A percentile compares a stretch with the other conserved stretches of the same genome.
Evolutionary conservation across 805 yeast species (phyloP).

Genomic region (Starmerella gropengiesseri): DNA sequence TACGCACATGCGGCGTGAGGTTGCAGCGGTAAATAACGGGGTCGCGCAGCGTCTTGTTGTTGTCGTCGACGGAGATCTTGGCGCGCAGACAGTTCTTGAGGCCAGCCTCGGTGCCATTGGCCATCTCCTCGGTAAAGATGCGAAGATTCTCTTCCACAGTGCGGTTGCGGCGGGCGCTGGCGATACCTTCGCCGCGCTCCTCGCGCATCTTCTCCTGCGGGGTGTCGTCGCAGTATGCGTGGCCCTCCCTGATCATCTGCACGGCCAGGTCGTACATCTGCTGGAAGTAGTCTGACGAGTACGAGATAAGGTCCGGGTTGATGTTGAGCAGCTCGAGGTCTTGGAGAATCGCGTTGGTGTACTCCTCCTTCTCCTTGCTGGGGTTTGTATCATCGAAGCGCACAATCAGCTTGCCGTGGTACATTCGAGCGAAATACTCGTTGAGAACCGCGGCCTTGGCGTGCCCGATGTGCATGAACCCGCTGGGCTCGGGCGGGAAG

Average conservation of each 20-base stretch:
- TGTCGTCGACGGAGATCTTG: slow-evolving; percentile 81
- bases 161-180: slow-evolving; percentile 85
- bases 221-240: slow-evolving; percentile 97
- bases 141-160: slow-evolving; percentile 81
- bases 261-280: slow-evolving; percentile 80
- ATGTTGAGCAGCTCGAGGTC: slow-evolving; percentile 85
- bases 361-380: slow-evolving; percentile 88
- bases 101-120: slow-evolving; percentile 86
- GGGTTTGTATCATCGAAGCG: slow-evolving; percentile 99
- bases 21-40: slow-evolving; percentile 97
- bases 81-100: slow-evolving; percentile 90
- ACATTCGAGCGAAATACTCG: slow-evolving; percentile 90
- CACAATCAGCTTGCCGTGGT: slow-evolving; percentile 91
- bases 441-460: slow-evolving; percentile 96
- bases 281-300: slow-evolving; percentile 88
- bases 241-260: slow-evolving; percentile 83
- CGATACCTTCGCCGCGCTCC: slow-evolving; percentile 95
- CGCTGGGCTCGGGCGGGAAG: slow-evolving; percentile 99
- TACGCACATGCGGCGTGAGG: slow-evolving; percentile 95
- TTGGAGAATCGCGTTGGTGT: slow-evolving; percentile 85
- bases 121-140: slow-evolving; percentile 77
- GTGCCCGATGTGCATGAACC: slow-evolving; percentile 97
- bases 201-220: slow-evolving; percentile 92
- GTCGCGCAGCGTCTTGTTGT: slow-evolving; percentile 92
- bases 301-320: slow-evolving; percentile 79